phyloP scores from a whole-genome alignment of 768 basidiomycete species.

The Collybiopsis luxurians region DNA sequence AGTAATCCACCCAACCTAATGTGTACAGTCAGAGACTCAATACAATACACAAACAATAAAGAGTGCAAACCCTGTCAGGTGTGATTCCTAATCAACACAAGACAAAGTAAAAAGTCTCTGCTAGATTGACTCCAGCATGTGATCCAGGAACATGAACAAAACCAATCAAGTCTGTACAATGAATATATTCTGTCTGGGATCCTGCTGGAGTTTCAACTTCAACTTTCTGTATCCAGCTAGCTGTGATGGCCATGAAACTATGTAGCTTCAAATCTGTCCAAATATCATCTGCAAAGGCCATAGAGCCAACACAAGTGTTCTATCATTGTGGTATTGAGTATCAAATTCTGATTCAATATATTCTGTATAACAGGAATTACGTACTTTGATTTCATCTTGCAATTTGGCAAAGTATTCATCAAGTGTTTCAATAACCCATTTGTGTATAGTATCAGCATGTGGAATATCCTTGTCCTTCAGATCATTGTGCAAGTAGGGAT shows the following conservation, averaged over 20 bases:
- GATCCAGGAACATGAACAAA: background rate
- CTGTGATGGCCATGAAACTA: background rate
- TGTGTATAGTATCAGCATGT: background rate
- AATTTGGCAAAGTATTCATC: background rate
- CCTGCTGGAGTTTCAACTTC: background rate
- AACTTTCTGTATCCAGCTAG: background rate
- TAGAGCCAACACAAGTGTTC: background rate
- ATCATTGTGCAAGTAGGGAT: background rate
- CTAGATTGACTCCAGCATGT: background rate
- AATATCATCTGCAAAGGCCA: background rate
- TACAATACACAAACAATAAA: background rate
- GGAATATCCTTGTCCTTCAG: conserved; percentile 3
- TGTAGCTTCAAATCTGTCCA: background rate
- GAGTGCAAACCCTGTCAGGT: background rate
- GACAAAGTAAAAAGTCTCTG: background rate
- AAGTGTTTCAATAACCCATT: background rate
- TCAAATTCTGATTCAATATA: background rate
- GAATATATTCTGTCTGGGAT: background rate
- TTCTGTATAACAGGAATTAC: background rate
- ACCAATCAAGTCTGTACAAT: background rate
- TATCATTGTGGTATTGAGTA: background rate
- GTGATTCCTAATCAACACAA: background rate
- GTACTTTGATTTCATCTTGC: background rate
- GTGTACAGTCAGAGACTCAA: background rate
- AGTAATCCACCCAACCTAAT: background rate